Evolutionary conservation across 2,329 filamentous ascomycete genomes (phyloP).

Genomic region (Periglandula ipomoeae): DNA sequence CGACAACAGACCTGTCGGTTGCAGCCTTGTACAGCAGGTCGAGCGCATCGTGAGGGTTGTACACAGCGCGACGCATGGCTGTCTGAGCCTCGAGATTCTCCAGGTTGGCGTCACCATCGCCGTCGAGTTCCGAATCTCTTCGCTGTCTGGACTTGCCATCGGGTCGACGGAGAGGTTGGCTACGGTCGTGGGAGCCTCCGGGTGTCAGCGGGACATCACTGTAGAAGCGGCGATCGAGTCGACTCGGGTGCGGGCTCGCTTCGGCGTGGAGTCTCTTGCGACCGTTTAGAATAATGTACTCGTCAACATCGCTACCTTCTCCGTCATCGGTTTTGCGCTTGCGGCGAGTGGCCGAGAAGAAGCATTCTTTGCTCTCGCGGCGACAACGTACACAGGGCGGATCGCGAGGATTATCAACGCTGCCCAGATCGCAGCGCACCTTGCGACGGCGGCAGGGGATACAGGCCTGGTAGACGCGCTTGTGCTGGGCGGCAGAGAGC

Average conservation of each 20-base stretch:
- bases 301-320: slow-evolving; percentile 42
- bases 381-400: slow-evolving; percentile 91
- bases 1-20: slow-evolving; percentile 45
- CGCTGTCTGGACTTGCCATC: slow-evolving; percentile 22
- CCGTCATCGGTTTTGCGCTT: slow-evolving; percentile 72
- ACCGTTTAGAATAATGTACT: slow-evolving; percentile 65
- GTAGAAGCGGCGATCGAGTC: slow-evolving; percentile 35
- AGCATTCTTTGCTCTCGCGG: slow-evolving; percentile 92
- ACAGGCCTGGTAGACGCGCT: slow-evolving; percentile 55
- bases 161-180: slow-evolving; percentile 58
- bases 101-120: slow-evolving; percentile 51
- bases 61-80: slow-evolving; percentile 64
- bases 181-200: slow-evolving; percentile 57
- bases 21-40: slow-evolving; percentile 86
- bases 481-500: slow-evolving; percentile 27
- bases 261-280: slow-evolving; percentile 54
- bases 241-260: slow-evolving; percentile 30
- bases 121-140: slow-evolving; percentile 29
- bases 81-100: slow-evolving; percentile 57
- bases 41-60: slow-evolving; percentile 85
- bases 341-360: slow-evolving; percentile 87
- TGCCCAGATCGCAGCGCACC: slow-evolving; percentile 54
- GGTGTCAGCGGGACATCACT: slow-evolving; percentile 50
- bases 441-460: slow-evolving; percentile 54
- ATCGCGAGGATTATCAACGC: slow-evolving; percentile 88